Evolutionary conservation across 2,329 filamentous ascomycete species (phyloP), one percentile per base, ranked within the genome.

Genomic region (Phymatotrichopsis omnivora): DNA sequence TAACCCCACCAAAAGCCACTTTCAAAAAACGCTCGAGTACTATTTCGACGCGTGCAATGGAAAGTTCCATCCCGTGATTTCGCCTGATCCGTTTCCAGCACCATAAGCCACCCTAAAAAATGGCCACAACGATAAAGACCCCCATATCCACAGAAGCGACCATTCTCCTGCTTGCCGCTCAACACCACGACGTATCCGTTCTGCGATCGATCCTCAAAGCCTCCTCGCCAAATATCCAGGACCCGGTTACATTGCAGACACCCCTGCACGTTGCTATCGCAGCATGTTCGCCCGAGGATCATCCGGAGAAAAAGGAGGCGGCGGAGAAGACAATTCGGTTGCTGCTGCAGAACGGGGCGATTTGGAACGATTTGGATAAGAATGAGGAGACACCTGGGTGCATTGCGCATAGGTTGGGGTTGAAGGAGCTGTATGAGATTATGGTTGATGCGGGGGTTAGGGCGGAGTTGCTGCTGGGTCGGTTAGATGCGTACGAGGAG

Each of bases 301-400:
- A 60, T 16, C 36, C 58, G 11, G 57, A 59, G 10, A 40, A 57
- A 16, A 60, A 82, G 24, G 73, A 78, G 35, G 73, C 74, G 29
- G 82, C 78, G 2, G 72, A 73, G 44, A 75, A 78, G 41, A 80
- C 80, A 0, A 68, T 95, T 4, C 74, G 75, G 56, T 75, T 91
- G 60, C 71, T 96, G 6, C 77, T 96, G 49, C 74, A 87, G 59
- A 81, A 82, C 56, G 91, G 91, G 24, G 91, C 85, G 8, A 95
- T 96, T 57, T 98, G 91, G 91, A 98, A 98, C 66, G 87, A 95
- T 62, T 69, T 96, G 45, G 85, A 96, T 63, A 67, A 70, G 55
- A 80, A 84, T 57, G 75, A 85, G 58, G 89, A 96, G 69, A 96
- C 91, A 3, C 86, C 91, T 0, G 91, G 86, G 6, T 96, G 89